These are phyloP conservation scores for Microcos paniculata DNA, from an alignment of 345 rosid species.

Conservation along the genomic window DNA sequence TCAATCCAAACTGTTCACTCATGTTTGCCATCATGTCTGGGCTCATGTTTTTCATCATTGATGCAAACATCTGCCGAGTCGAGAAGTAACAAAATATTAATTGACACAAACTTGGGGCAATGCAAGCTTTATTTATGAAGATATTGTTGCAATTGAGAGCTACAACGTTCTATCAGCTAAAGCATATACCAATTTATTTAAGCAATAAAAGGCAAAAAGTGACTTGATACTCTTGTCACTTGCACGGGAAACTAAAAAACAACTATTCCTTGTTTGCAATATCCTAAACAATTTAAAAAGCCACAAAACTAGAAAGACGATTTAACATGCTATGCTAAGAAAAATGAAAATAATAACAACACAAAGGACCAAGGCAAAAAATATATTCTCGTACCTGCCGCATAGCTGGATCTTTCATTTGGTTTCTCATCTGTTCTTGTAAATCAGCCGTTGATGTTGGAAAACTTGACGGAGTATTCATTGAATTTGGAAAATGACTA, in stretches of 20 bases:
- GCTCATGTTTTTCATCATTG: conserved; percentile 88
- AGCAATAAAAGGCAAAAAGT: background rate
- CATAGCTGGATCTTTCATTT: conserved; percentile 95
- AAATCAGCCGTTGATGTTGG: conserved; percentile 64
- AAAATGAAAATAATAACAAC: background rate
- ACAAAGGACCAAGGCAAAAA: background rate
- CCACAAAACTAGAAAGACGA: background rate
- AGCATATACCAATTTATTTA: background rate
- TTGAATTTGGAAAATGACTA: conserved; percentile 37
- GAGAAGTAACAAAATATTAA: conserved; percentile 15
- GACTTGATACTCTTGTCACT: background rate
- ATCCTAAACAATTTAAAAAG: background rate
- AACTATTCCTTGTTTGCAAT: background rate
- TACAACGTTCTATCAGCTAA: background rate
- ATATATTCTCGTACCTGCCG: conserved; percentile 51
- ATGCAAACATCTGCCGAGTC: conserved; percentile 66
- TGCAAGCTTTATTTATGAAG: background rate
- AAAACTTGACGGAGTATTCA: conserved; percentile 45
- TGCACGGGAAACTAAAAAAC: background rate
- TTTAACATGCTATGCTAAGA: background rate
- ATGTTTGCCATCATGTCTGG: conserved; percentile 96
- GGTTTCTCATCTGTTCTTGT: conserved; percentile 90
- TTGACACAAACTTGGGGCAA: background rate
- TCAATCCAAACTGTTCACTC: conserved; percentile 90
- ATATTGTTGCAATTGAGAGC: background rate